Conservation (phyloP, 306 rosid genomes). For the Prunus persica region DNA sequence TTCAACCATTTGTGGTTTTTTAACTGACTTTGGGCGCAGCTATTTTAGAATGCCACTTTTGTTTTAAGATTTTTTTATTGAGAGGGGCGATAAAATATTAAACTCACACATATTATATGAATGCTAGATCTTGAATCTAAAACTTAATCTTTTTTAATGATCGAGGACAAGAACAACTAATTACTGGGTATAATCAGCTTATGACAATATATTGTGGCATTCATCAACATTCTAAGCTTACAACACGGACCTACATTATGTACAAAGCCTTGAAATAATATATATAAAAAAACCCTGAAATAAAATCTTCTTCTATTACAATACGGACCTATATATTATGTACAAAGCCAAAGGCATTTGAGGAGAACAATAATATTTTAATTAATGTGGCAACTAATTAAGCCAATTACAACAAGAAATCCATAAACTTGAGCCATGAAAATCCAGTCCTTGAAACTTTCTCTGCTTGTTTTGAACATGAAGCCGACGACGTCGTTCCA, state of each 20-base stretch:
- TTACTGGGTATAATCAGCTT: too few relatives aligned
- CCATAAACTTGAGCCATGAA: conserved; percentile 66
- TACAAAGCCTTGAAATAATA: too few relatives aligned
- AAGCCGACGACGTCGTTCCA: conserved; percentile 33
- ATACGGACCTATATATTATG: background rate
- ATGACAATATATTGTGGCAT: too few relatives aligned
- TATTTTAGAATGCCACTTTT: too few relatives aligned
- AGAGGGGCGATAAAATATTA: too few relatives aligned
- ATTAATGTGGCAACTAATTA: background rate
- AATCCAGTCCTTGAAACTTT: conserved; percentile 35
- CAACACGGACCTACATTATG: too few relatives aligned
- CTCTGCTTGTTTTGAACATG: conserved; percentile 53
- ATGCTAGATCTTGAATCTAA: fast-evolving
- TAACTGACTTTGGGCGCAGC: too few relatives aligned
- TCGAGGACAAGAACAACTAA: too few relatives aligned
- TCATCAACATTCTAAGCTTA: background rate
- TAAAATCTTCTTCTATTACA: background rate
- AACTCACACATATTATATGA: too few relatives aligned
- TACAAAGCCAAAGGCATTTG: background rate
- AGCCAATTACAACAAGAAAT: conserved; percentile 39
- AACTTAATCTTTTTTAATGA: too few relatives aligned
- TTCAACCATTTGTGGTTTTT: too few relatives aligned
- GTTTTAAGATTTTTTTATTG: too few relatives aligned
- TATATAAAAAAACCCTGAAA: background rate
- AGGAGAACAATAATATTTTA: background rate